Base-by-base conservation (phyloP, 176 grass and related monocot genomes). In the Tillandsia fasciculata region DNA sequence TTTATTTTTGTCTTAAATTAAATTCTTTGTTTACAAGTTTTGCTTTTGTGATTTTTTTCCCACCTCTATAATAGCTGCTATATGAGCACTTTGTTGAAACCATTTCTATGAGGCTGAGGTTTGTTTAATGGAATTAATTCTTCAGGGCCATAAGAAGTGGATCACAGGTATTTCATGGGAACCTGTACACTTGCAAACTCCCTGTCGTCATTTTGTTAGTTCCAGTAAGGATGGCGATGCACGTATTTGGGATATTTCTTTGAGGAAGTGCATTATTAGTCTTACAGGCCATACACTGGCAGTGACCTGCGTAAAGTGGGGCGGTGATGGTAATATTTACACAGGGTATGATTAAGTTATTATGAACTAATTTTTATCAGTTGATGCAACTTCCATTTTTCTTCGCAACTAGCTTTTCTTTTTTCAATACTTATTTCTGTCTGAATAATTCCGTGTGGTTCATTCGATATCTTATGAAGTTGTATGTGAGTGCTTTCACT, bases 221-320 rank as follows among this genome's bases (percentile, higher is more conserved):
- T 84, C 89, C 79, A 90, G 94, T 76, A 97, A 97, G 84, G 86
- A 97, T 81, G 94, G 94, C 7, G 86, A 97, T 92, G 94, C 94
- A 73, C 77, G 94, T 5, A 83, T 97, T 68, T 97, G 89, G 94
- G 94, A 97, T 72, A 54, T 84, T 64, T 82, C 82, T 52, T 82
- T 79, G 15, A 92, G 65, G 84, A 90, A 90, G 63, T 92, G 84
- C 79, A 72, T 92, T 63, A 87, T 97, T 79, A 71, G 69, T 58
- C 94, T 97, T 81, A 81, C 89, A 48, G 87, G 94, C 9, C 94
- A 97, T 74, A 97, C 86, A 79, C 81, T 87, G 69, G 80, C 84
- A 70, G 84, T 97, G 15, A 93, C 94, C 18, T 97, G 94, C 79
- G 94, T 97, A 27, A 97, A 97, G 72, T 97, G 94, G 94, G 94